A percentile compares a stretch with the other conserved stretches of the same genome.
phyloP scores from a whole-genome alignment of 768 basidiomycete genomes.

The Kwoniella newhampshirensis region DNA sequence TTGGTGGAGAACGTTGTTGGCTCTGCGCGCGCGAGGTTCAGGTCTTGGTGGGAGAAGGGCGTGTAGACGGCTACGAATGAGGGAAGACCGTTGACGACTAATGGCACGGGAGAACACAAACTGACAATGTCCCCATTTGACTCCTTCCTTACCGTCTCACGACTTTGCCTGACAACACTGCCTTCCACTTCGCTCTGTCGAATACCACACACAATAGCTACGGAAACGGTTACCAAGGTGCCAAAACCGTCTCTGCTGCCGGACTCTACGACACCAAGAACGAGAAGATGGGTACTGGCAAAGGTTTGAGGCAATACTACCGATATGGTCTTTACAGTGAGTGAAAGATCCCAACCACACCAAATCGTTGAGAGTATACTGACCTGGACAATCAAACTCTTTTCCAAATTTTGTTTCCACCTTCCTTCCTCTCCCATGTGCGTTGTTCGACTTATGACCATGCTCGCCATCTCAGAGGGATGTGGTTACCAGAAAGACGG shows the following conservation, averaged over 20 bases:
- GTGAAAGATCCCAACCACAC: too few species aligned
- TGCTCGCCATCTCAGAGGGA: conserved; percentile 23
- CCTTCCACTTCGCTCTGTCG: neutral
- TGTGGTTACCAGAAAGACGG: conserved; percentile 49
- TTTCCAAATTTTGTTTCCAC: neutral
- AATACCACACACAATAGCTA: conserved; percentile 6
- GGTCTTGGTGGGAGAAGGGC: too few species aligned
- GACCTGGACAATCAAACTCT: too few species aligned
- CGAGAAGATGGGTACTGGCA: conserved; percentile 35
- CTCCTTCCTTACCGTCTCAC: neutral
- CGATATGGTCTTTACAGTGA: conserved; percentile 49
- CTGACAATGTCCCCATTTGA: neutral
- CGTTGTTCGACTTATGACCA: neutral
- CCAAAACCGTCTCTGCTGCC: conserved; percentile 28
- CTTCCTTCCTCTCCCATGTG: neutral
- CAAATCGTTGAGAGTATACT: neutral
- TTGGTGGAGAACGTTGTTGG: too few species aligned
- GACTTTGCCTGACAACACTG: neutral
- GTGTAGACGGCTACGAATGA: too few species aligned
- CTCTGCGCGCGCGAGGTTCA: too few species aligned
- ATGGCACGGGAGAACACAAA: too few species aligned
- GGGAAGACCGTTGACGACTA: too few species aligned
- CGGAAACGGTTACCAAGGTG: conserved; percentile 30
- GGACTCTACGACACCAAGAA: conserved; percentile 44
- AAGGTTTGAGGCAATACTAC: conserved; percentile 48